Evolutionary conservation across 2,329 filamentous ascomycete species (phyloP).

Genomic region (Parasarocladium wereldwijsianum): DNA sequence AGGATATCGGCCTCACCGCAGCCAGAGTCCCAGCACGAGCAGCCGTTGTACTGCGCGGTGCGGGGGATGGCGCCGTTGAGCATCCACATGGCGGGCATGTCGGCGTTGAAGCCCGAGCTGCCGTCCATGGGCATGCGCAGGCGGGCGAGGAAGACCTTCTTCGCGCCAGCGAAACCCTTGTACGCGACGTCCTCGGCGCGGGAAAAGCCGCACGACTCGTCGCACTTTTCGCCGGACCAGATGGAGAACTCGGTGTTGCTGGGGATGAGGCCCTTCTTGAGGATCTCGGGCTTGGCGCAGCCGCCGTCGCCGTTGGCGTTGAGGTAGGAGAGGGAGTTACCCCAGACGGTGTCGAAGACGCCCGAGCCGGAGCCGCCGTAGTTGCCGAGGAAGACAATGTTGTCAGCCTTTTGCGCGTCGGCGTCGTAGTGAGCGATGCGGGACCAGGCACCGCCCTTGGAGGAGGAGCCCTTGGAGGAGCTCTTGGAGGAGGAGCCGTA

Average conservation of each 20-base stretch:
- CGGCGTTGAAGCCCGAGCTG: constrained; percentile 33
- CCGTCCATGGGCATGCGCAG: constrained; percentile 56
- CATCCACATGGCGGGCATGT: constrained; percentile 65
- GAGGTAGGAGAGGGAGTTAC: constrained; percentile 13
- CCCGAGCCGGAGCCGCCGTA: constrained; percentile 28
- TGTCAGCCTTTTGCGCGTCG: constrained; percentile 21
- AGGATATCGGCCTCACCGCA: constrained; percentile 68
- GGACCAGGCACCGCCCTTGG: constrained; percentile 18
- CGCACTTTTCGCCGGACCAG: constrained; percentile 27
- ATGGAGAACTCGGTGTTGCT: constrained; percentile 32
- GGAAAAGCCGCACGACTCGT: constrained; percentile 26
- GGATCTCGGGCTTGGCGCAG: constrained; percentile 21
- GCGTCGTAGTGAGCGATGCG: constrained; percentile 31
- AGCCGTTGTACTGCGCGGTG: constrained; percentile 53
- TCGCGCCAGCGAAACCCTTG: constrained; percentile 54
- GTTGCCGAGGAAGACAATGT: constrained; percentile 33
- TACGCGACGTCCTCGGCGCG: constrained; percentile 28
- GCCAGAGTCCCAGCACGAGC: constrained; percentile 55
- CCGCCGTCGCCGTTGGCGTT: constrained; percentile 24
- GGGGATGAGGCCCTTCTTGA: constrained; percentile 22
- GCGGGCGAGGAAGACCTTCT: constrained; percentile 61
- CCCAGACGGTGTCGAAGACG: constrained; percentile 20
- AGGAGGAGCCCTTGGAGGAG: constrained; percentile 5
- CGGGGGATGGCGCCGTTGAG: constrained; percentile 61
- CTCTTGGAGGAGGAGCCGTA: constrained; percentile 6